These are phyloP conservation scores for Pholiota adiposa DNA, from an alignment of 1,284 basidiomycete species.

Conservation along the genomic window DNA sequence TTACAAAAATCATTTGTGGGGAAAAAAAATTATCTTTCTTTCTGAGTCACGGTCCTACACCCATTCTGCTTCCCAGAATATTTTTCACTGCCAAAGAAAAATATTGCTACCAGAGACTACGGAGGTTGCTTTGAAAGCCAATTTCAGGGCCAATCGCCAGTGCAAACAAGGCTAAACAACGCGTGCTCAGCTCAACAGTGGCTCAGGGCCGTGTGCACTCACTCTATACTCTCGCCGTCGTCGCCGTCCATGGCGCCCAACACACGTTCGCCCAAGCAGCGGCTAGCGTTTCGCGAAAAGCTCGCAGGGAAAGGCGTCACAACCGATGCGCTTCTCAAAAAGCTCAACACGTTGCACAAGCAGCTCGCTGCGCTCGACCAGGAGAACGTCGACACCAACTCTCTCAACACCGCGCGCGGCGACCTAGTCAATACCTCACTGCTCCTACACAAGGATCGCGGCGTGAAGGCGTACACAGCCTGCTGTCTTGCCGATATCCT, in stretches of 20 bases:
- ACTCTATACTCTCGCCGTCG: slow-evolving; percentile 12
- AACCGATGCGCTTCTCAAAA: slow-evolving; percentile 82
- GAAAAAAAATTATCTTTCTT: too few relatives aligned
- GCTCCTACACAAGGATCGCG: slow-evolving; percentile 91
- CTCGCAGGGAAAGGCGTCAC: slow-evolving; percentile 71
- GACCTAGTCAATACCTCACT: slow-evolving; percentile 84
- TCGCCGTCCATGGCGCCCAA: slow-evolving; percentile 64
- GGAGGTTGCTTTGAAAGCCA: too few relatives aligned
- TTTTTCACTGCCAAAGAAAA: too few relatives aligned
- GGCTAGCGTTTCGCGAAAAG: slow-evolving; percentile 80
- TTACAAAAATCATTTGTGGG: too few relatives aligned
- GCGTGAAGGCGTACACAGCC: slow-evolving; percentile 92
- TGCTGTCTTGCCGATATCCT: slow-evolving; percentile 96
- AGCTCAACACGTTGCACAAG: slow-evolving; percentile 79
- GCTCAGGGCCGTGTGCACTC: slow-evolving; percentile 28
- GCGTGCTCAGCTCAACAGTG: slow-evolving; percentile 32
- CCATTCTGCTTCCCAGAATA: too few relatives aligned
- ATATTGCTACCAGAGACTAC: too few relatives aligned
- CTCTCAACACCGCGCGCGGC: slow-evolving; percentile 72
- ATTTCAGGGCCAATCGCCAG: too few relatives aligned
- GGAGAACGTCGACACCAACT: slow-evolving; percentile 78
- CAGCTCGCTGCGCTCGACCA: slow-evolving; percentile 90
- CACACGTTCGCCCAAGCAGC: slow-evolving; percentile 65
- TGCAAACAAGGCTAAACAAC: slow-evolving; percentile 36
- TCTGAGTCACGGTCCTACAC: too few relatives aligned